A percentile compares a stretch with the other conserved stretches of the same genome.
phyloP scores from a whole-genome alignment of 768 basidiomycete species.

The Coprinopsis marcescibilis region DNA sequence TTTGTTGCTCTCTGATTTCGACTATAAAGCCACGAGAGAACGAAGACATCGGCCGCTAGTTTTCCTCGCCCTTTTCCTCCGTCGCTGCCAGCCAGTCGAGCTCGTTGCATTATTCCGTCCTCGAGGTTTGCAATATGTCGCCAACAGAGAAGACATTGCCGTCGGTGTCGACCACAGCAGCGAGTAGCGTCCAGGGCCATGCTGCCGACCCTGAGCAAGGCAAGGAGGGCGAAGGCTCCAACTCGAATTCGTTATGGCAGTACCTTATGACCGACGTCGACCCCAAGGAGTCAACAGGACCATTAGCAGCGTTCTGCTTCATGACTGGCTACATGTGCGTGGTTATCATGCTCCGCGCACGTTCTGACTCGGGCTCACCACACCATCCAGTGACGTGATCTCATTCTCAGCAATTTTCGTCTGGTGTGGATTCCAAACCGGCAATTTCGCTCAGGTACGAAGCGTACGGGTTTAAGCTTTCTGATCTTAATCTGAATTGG shows the following conservation, averaged over 20 bases:
- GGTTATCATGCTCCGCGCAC: neutral
- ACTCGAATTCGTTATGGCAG: constrained; percentile 27
- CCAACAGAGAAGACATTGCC: neutral
- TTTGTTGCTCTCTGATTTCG: neutral
- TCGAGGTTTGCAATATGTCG: neutral
- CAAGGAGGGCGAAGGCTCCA: neutral
- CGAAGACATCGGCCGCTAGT: neutral
- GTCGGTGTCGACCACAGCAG: neutral
- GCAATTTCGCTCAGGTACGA: constrained; percentile 71
- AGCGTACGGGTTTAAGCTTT: constrained; percentile 13
- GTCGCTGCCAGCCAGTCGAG: neutral
- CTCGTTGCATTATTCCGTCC: neutral
- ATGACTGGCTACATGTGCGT: constrained; percentile 76
- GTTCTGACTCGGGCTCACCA: neutral
- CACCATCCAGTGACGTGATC: constrained; percentile 51
- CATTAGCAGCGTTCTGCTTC: constrained; percentile 60
- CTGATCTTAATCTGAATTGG: neutral
- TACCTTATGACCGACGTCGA: constrained; percentile 43
- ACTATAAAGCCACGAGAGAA: neutral
- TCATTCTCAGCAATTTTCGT: constrained; percentile 77
- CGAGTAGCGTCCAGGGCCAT: neutral
- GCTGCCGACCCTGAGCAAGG: constrained; percentile 6
- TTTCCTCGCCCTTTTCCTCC: neutral
- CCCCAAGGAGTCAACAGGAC: constrained; percentile 42
- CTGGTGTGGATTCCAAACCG: constrained; percentile 85